A percentile compares a stretch with the other conserved stretches of the same genome.
phyloP scores from a whole-genome alignment of 148 eudicot genomes.

The Chenopodium album region DNA sequence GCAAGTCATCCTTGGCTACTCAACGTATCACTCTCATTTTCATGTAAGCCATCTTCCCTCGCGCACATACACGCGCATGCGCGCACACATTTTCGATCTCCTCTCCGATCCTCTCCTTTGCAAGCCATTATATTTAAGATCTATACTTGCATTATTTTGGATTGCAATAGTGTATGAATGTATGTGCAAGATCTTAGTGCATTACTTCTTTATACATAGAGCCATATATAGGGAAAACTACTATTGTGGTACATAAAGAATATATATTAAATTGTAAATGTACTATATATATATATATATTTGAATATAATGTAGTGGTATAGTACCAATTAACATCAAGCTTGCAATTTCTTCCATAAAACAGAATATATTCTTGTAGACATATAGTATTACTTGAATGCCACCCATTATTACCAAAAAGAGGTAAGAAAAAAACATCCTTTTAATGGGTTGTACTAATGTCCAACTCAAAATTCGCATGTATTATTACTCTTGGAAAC shows the following conservation, averaged over 20 bases:
- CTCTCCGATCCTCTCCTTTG: not conserved
- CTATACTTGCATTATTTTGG: not conserved
- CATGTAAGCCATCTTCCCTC: slow-evolving; percentile 27
- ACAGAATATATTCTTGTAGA: slow-evolving; percentile 15
- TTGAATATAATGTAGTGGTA: not conserved
- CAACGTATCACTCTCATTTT: slow-evolving; percentile 24
- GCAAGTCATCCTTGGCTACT: slow-evolving; percentile 39
- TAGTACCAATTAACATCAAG: not conserved
- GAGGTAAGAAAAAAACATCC: not conserved
- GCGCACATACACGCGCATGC: not conserved
- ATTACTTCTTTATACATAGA: not conserved
- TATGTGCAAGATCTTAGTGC: not conserved
- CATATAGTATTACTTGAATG: not conserved
- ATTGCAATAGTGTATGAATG: not conserved
- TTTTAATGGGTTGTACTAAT: not conserved
- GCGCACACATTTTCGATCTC: not conserved
- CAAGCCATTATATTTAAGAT: too few species aligned
- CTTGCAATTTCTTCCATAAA: not conserved
- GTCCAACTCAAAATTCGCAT: not conserved
- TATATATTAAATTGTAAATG: not conserved
- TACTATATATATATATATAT: not conserved
- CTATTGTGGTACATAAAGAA: not conserved
- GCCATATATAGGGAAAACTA: too few species aligned
- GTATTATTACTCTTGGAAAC: too few species aligned
- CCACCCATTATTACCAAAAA: not conserved